phyloP scores from a whole-genome alignment of 164 flowering plant species.

The grape (Vitis vinifera) region ASM3070453v1 NC_081805.1:1448001-1448500 shows the following conservation, averaged over 20 bases:
- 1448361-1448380: background rate
- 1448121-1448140: conserved; percentile 19
- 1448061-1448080: conserved; percentile 97
- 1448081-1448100: conserved; percentile 98
- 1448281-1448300: background rate
- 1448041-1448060: conserved; percentile 91
- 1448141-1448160: conserved; percentile 4
- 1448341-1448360: background rate
- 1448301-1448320: background rate
- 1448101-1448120: conserved; percentile 82
- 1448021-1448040: conserved; percentile 98
- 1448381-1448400: too few species aligned
- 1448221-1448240: conserved; percentile 94
- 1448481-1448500: too few species aligned
- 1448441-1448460: too few species aligned
- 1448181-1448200: background rate
- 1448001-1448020: conserved; percentile 98
- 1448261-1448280: conserved; percentile 52
- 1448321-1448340: background rate
- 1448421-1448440: too few species aligned
- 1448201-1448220: conserved; percentile 91
- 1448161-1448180: background rate
- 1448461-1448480: too few species aligned
- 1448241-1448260: conserved; percentile 88
- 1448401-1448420: too few species aligned